These are phyloP conservation scores for Mayamaea pseudoterrestris DNA, from an alignment of 108 stramenopile genomes.

Conservation along the genomic window DNA sequence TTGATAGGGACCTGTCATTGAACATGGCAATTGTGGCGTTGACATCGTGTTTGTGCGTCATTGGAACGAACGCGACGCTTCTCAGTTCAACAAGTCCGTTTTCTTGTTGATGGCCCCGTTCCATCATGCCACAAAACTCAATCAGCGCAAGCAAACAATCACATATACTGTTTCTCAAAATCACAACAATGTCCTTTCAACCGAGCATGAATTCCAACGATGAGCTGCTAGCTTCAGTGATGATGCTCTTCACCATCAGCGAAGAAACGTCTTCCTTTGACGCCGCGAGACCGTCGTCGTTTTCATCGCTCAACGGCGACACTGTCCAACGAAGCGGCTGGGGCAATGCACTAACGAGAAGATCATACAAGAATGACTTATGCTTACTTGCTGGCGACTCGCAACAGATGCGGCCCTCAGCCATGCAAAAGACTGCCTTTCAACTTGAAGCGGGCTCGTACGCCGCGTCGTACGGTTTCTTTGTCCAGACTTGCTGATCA, in stretches of 20 bases:
- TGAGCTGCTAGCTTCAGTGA: neutral
- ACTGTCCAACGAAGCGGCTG: neutral
- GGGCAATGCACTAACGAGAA: neutral
- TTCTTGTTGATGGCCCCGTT: neutral
- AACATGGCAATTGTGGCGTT: neutral
- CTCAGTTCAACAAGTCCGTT: neutral
- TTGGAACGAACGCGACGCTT: neutral
- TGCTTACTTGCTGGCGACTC: neutral
- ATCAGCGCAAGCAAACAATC: neutral
- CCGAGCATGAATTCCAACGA: neutral
- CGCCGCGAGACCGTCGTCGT: neutral
- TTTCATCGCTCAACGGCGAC: neutral
- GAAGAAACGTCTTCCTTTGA: neutral
- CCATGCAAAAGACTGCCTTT: no score
- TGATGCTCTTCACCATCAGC: conserved; percentile 2
- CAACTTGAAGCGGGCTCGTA: no score
- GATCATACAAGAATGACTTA: conserved; percentile 1
- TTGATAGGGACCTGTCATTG: neutral
- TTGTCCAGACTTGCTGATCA: no score
- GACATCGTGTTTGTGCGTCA: neutral
- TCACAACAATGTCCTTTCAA: neutral
- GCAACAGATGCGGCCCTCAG: no score
- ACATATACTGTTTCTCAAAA: neutral
- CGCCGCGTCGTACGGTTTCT: no score
- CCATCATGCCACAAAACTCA: neutral